A percentile compares a stretch with the other conserved stretches of the same genome.
Evolutionary conservation across 2,329 filamentous ascomycete species (phyloP).

Genomic region (Alternaria triticina): DNA sequence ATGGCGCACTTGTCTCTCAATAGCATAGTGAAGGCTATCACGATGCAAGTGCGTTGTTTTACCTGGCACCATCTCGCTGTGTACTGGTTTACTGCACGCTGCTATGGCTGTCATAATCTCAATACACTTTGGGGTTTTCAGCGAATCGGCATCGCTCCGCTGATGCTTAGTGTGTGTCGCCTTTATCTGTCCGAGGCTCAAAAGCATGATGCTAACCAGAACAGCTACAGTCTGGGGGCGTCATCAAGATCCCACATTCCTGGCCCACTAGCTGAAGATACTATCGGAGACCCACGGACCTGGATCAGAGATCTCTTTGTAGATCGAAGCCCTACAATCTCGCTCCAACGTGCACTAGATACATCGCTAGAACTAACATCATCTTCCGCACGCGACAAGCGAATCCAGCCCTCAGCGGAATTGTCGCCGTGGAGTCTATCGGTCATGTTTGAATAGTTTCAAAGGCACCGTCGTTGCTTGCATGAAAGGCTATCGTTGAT

Average conservation of each 20-base stretch:
- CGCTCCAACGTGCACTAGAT: neutral
- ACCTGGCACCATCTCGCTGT: neutral
- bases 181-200: neutral
- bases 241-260: neutral
- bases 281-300: constrained; percentile 1
- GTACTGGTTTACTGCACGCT: neutral
- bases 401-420: neutral
- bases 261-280: neutral
- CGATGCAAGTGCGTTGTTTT: neutral
- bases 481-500: neutral
- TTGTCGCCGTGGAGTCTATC: neutral
- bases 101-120: neutral
- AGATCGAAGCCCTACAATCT: neutral
- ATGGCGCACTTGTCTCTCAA: neutral
- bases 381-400: neutral
- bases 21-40: neutral
- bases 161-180: neutral
- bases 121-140: neutral
- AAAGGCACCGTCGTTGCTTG: neutral
- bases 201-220: neutral
- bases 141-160: neutral
- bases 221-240: neutral
- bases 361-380: neutral
- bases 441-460: neutral
- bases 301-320: neutral